Base-by-base conservation (phyloP, 192 early-diverging fungal species). In the Umbelopsis isabellina region DNA sequence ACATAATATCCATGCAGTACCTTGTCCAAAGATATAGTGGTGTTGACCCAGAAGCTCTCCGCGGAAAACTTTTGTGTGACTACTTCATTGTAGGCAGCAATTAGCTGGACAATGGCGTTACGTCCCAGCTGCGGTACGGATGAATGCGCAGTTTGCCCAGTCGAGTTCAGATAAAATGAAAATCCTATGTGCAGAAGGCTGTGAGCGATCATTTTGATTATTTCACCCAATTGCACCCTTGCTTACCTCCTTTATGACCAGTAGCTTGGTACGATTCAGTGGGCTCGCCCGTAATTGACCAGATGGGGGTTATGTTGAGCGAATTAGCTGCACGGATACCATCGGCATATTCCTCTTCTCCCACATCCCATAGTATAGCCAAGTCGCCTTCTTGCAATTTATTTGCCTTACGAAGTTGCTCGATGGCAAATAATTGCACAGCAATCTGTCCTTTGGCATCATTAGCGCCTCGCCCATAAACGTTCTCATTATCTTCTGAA, bases 401-500 rank as follows among this genome's bases (percentile, higher is more conserved):
- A n/a, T 76, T 79, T 66, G 78, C 84, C 69, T 72, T 74, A 64
- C 79, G 61, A 74, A 85, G 47, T 16, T 81, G 75, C 48, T 83
- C 73, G 0, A 83, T 73, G 1, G 84, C 84, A 46, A 77, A 72
- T 2, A 85, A 73, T 65, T 85, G 84, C 37, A 76, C 73, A 0
- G 84, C 84, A 58, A 85, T 77, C 22, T 51, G 76, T 15, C 80
- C 84, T 55, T 85, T 85, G 15, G 84, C 84, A 72, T 85, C 84
- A 37, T 79, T 81, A 21, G 75, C 66, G 3, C 76, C 80, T 37
- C 82, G 78, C 25, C 81, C 78, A 66, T 79, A 79, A 7, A 82
- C 75, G 50, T 85, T 76, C 65, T 82, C 75, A 6, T 77, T 71
- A 41, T 80, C 78, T 45, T 77, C 75, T 21, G 74, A 66, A 48